Percentiles rank a stretch among this genome's conserved stretches.
Evolutionary conservation across 768 basidiomycete genomes (phyloP).

Genomic region (Psilocybe cyanescens): DNA sequence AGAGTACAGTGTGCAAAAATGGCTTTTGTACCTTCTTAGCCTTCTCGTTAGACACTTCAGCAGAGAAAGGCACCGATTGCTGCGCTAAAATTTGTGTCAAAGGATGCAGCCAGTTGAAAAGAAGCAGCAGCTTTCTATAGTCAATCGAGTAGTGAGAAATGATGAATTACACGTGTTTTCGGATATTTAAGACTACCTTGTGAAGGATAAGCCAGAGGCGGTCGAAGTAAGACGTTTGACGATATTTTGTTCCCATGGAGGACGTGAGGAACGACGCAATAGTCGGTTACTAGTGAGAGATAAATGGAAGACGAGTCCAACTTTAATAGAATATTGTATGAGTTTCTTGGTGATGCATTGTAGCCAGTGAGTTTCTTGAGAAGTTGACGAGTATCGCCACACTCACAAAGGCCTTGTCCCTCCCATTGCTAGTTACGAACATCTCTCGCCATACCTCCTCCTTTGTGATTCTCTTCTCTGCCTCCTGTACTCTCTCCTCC

Average conservation of each 20-base stretch:
- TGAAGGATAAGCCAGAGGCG: conserved; percentile 71
- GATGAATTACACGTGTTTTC: conserved; percentile 6
- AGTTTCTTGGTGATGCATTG: conserved; percentile 64
- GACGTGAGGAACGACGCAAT: conserved; percentile 47
- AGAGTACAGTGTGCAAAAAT: conserved; percentile 73
- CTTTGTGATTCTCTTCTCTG: conserved; percentile 49
- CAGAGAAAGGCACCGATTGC: conserved; percentile 65
- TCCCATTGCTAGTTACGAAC: conserved; percentile 74
- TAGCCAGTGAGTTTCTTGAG: conserved; percentile 87
- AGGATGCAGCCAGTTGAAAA: conserved; percentile 87
- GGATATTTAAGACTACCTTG: conserved; percentile 51
- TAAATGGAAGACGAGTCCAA: conserved; percentile 74
- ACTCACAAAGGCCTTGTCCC: conserved; percentile 87
- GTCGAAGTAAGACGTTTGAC: conserved; percentile 64
- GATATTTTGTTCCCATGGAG: conserved; percentile 60
- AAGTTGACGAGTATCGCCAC: neutral
- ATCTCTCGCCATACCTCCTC: conserved; percentile 86
- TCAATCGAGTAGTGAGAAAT: conserved; percentile 3
- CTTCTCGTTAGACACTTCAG: conserved; percentile 41
- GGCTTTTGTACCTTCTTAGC: conserved; percentile 51
- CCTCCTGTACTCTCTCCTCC: conserved; percentile 45
- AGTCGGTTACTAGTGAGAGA: conserved; percentile 49
- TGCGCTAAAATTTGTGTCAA: conserved; percentile 73
- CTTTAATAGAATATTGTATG: conserved; percentile 80
- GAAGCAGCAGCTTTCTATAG: conserved; percentile 73